phyloP scores from a whole-genome alignment of 257 asterid species.

The Asclepias syriaca region DNA sequence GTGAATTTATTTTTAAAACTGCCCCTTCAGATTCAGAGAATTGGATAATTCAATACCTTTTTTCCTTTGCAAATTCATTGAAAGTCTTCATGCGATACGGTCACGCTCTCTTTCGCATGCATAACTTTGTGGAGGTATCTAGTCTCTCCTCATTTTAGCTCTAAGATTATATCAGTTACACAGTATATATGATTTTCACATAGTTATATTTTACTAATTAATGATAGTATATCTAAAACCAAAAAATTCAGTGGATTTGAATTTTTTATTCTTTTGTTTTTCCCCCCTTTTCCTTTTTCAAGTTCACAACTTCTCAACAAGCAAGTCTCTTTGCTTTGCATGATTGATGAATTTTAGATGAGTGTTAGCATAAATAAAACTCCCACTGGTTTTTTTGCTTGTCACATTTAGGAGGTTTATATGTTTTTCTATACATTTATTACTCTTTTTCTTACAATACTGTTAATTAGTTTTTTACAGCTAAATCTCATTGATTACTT shows the following conservation, averaged over 20 bases:
- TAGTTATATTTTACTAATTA: background rate
- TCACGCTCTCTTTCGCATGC: slow-evolving; percentile 67
- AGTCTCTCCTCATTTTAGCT: background rate
- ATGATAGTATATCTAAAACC: background rate
- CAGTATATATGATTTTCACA: slow-evolving; percentile 20
- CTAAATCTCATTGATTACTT: no score
- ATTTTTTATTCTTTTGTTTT: background rate
- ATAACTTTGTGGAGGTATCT: slow-evolving; percentile 59
- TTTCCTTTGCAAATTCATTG: slow-evolving; percentile 57
- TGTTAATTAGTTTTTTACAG: no score
- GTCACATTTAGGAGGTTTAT: no score
- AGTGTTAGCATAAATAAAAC: background rate
- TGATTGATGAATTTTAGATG: background rate
- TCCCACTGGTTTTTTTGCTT: no score
- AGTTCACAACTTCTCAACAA: slow-evolving; percentile 11
- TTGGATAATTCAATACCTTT: slow-evolving; percentile 43
- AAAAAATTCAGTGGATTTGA: background rate
- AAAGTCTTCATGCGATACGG: slow-evolving; percentile 61
- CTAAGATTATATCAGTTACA: slow-evolving; percentile 1
- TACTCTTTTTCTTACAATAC: no score
- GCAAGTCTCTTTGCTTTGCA: background rate
- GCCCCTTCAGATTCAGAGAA: slow-evolving; percentile 37
- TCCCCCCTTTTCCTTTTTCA: background rate
- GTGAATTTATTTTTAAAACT: slow-evolving; percentile 60
- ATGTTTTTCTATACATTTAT: no score